Conservation (phyloP, 371 early-diverging fungal genomes). For the Mortierella sp. region DNA sequence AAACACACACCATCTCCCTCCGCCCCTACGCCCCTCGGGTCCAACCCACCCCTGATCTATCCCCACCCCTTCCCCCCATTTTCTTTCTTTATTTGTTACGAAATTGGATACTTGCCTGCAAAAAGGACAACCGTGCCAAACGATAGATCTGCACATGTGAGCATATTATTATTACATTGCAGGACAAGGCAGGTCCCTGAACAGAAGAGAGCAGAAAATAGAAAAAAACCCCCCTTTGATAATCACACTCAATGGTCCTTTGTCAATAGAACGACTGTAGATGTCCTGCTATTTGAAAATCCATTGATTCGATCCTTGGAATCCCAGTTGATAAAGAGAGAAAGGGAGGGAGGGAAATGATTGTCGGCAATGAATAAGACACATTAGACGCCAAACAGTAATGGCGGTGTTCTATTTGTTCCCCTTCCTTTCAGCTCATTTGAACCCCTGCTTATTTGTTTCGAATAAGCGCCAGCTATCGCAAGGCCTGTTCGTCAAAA, state of each 20-base stretch:
- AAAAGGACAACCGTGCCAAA: too few relatives aligned
- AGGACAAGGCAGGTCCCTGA: background rate
- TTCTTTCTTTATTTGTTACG: background rate
- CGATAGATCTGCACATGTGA: background rate
- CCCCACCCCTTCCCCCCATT: background rate
- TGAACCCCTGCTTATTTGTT: conserved; percentile 3
- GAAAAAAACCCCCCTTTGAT: too few relatives aligned
- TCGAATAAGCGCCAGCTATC: background rate
- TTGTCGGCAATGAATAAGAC: too few relatives aligned
- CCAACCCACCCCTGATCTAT: background rate
- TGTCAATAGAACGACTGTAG: too few relatives aligned
- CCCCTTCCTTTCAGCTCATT: background rate
- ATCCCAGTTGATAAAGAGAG: too few relatives aligned
- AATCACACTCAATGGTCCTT: too few relatives aligned
- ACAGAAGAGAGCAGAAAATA: background rate
- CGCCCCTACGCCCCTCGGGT: background rate
- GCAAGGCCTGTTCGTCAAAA: background rate
- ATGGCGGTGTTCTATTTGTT: conserved; percentile 6
- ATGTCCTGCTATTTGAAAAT: too few relatives aligned
- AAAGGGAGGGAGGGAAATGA: too few relatives aligned
- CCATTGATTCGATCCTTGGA: too few relatives aligned
- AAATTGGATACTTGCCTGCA: background rate
- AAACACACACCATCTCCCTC: background rate
- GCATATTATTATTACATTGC: background rate
- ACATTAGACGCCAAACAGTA: too few relatives aligned